Evolutionary conservation across 1,284 basidiomycete species (phyloP).

Genomic region (Vanrija humicola): DNA sequence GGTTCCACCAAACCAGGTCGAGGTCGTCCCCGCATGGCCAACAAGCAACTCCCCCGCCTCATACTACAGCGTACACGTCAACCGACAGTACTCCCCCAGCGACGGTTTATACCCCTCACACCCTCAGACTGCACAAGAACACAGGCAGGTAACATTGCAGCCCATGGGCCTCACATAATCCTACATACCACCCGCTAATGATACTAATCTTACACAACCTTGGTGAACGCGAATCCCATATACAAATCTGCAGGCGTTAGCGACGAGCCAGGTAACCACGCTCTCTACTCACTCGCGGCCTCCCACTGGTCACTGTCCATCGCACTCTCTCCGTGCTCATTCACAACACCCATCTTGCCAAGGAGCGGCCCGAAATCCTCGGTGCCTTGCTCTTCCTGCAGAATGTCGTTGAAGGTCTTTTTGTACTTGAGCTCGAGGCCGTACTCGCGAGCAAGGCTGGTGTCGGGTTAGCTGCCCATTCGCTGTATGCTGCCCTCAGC

Average conservation of each 20-base stretch:
- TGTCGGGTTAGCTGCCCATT: neutral
- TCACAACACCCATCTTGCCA: constrained; percentile 81
- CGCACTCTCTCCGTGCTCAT: constrained; percentile 72
- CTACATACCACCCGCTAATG: neutral
- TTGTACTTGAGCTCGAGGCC: constrained; percentile 71
- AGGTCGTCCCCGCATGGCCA: too few relatives aligned
- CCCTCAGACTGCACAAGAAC: too few relatives aligned
- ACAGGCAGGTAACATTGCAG: neutral
- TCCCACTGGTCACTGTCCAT: constrained; percentile 96
- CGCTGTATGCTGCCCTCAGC: neutral
- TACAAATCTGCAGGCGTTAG: constrained; percentile 62
- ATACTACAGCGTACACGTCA: too few relatives aligned
- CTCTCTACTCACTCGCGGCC: constrained; percentile 73
- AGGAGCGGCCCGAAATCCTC: constrained; percentile 73
- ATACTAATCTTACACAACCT: constrained; percentile 49
- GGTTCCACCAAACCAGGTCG: too few relatives aligned
- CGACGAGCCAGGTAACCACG: too few relatives aligned
- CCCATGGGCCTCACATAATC: too few relatives aligned
- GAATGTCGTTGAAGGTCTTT: constrained; percentile 83
- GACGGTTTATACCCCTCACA: too few relatives aligned
- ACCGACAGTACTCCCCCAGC: too few relatives aligned
- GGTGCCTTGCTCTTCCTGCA: constrained; percentile 68
- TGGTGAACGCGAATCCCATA: constrained; percentile 75
- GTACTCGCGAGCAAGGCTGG: constrained; percentile 78
- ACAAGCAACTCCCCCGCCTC: too few relatives aligned